phyloP scores from a whole-genome alignment of 306 rosid species.

The Cyclanthera cordifolia region DNA sequence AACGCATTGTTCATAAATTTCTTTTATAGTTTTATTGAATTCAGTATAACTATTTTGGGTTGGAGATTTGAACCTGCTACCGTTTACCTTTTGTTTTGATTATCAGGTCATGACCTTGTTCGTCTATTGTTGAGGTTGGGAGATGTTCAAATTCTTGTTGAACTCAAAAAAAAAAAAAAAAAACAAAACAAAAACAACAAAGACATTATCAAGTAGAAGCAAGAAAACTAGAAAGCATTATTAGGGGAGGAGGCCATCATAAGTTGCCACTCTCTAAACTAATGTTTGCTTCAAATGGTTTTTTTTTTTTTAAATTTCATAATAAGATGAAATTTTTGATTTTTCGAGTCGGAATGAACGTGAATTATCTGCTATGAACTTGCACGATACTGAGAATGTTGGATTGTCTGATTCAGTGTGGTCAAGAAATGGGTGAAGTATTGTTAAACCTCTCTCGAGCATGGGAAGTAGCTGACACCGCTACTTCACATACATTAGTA shows the following conservation, averaged over 20 bases:
- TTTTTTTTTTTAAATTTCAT: background rate
- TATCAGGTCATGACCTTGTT: no score
- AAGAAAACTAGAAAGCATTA: background rate
- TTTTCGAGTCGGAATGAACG: conserved; percentile 1
- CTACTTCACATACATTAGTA: conserved; percentile 50
- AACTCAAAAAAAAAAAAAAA: background rate
- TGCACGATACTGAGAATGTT: conserved; percentile 1
- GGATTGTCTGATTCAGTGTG: conserved; percentile 43
- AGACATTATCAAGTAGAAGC: background rate
- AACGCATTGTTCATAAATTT: no score
- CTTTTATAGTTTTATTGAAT: background rate
- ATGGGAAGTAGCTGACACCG: conserved; percentile 76
- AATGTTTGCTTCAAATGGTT: background rate
- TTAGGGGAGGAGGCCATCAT: background rate
- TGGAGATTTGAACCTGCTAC: no score
- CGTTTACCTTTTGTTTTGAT: no score
- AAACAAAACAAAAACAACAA: background rate
- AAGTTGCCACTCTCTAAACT: background rate
- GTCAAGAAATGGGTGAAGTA: conserved; percentile 70
- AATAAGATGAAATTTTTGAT: background rate
- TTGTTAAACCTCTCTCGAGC: conserved; percentile 76
- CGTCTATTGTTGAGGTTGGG: background rate
- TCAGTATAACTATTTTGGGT: no score
- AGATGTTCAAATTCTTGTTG: background rate
- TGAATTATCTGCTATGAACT: conserved; percentile 1